Base-by-base conservation (phyloP, 371 early-diverging fungal species). In the Encephalitozoon cuniculi region DNA sequence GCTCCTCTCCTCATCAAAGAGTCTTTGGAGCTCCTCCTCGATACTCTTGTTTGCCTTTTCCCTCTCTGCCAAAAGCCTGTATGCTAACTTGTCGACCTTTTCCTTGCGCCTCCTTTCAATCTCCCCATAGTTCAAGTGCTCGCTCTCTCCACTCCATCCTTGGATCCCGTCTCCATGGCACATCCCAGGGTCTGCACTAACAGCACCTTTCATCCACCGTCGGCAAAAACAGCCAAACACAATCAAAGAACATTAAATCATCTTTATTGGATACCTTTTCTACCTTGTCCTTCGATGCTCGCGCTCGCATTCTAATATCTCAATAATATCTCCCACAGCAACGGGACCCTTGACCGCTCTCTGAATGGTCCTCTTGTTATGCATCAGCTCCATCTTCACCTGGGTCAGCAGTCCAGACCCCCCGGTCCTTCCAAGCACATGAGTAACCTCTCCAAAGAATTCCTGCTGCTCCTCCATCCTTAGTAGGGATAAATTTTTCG, bases 221-320 rank as follows among this genome's bases (percentile, higher is more conserved):
- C 18, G 11, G 23, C 6, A 5, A 18, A 52, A 3, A 52, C 23
- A 52, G 2, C 28, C 12, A 68, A 51, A 68, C 46, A 25, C 26
- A 28, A 25, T 51, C 34, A 68, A 52, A 68, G 39, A 68, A 68
- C 59, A 68, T 51, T 65, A 40, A 65, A 65, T 40, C 28, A 30
- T 49, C 63, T 64, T 72, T 72, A 72, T 46, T 49, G 25, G 55
- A 73, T 68, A 70, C 64, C 54, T 65, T 32, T 53, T 23, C 46
- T 78, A 80, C 76, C 82, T 81, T 59, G 79, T 71, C 64, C 71
- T 80, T 74, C 82, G 81, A 39, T 79, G 79, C 49, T 85, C 86
- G 74, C 86, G 79, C 34, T 83, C 86, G 43, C 80, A 82, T 23
- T 85, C 86, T 54, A 82, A 51, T 39, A 85, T 68, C 30, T 77